Percentiles rank a stretch among this genome's conserved stretches.
These are phyloP conservation scores for Dryas integrifolia DNA, from an alignment of 331 rosid genomes.

Conservation along the genomic window DNA sequence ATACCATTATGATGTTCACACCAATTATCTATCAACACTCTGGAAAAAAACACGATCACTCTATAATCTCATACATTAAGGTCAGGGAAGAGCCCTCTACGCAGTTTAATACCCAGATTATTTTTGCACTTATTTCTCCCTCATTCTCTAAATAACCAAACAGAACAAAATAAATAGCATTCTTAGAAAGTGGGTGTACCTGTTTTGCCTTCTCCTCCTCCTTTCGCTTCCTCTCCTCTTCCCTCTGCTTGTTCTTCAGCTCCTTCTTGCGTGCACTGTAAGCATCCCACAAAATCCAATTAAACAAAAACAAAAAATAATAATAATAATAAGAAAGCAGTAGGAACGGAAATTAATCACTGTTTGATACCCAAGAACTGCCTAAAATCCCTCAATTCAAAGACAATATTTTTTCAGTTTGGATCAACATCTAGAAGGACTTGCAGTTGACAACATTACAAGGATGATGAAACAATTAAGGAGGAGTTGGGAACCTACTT, in stretches of 20 bases:
- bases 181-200: slow-evolving; percentile 28
- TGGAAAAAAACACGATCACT: not conserved
- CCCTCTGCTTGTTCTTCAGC: slow-evolving; percentile 66
- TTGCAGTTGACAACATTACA: no score
- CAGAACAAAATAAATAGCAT: not conserved
- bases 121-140: not conserved
- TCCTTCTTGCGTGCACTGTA: slow-evolving; percentile 86
- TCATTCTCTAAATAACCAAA: not conserved
- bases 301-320: not conserved
- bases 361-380: no score
- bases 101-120: not conserved
- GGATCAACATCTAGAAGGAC: no score
- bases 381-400: no score
- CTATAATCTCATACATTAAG: not conserved
- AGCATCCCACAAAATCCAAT: not conserved
- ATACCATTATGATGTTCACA: no score
- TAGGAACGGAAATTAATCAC: no score
- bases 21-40: not conserved
- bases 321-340: not conserved
- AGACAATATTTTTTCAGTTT: no score
- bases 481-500: slow-evolving; percentile 28
- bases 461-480: not conserved
- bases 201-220: slow-evolving; percentile 81
- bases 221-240: slow-evolving; percentile 72
- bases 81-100: not conserved